phyloP scores from a whole-genome alignment of 768 basidiomycete genomes.

The Suillus tomentosus region DNA sequence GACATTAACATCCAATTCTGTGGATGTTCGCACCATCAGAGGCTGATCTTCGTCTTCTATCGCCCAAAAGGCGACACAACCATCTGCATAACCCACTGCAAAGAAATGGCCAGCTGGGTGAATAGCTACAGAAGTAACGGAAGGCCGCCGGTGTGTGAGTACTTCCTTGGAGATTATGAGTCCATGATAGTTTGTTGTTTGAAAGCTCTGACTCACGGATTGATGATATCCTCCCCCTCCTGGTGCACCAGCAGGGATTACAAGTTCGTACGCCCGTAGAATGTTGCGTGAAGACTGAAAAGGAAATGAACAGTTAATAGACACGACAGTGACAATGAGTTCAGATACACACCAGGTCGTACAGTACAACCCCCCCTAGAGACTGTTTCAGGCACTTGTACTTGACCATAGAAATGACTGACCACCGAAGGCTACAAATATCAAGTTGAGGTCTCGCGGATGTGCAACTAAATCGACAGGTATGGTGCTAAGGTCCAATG shows the following conservation, averaged over 20 bases:
- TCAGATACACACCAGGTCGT: constrained; percentile 48
- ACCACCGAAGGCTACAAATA: constrained; percentile 81
- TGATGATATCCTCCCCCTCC: constrained; percentile 69
- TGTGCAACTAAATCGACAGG: constrained; percentile 66
- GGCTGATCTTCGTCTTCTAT: constrained; percentile 77
- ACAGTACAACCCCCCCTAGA: constrained; percentile 61
- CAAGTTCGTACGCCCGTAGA: constrained; percentile 65
- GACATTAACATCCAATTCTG: constrained; percentile 55
- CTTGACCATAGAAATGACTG: constrained; percentile 18
- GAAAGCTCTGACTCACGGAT: constrained; percentile 37
- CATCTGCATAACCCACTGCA: constrained; percentile 80
- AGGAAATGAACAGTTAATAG: not conserved
- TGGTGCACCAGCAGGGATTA: constrained; percentile 78
- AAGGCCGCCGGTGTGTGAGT: constrained; percentile 66
- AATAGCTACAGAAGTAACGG: constrained; percentile 70
- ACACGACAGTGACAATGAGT: not conserved
- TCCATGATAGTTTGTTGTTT: not conserved
- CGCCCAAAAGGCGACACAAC: constrained; percentile 83
- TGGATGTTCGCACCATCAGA: constrained; percentile 70
- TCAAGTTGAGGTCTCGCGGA: constrained; percentile 69
- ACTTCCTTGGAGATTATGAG: constrained; percentile 47
- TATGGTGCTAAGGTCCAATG: constrained; percentile 39
- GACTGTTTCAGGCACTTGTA: constrained; percentile 9
- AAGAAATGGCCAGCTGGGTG: constrained; percentile 79
- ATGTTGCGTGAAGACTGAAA: constrained; percentile 49